Base-by-base conservation (phyloP, 2,329 filamentous ascomycete genomes). In the Penicillium paneum region DNA sequence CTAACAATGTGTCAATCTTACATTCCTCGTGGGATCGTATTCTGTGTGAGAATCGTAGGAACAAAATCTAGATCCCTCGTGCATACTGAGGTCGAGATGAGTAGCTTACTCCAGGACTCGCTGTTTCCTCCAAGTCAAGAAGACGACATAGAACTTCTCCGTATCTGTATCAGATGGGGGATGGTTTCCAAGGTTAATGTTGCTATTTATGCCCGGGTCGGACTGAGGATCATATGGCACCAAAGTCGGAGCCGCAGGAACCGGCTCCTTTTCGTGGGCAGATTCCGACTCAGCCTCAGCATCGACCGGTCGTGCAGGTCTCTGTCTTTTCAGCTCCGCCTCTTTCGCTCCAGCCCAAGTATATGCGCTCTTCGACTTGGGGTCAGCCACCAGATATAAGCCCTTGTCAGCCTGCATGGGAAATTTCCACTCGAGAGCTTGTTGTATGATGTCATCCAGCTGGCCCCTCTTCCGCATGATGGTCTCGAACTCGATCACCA, bases 401-500 rank as follows among this genome's bases (percentile, higher is more conserved):
- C 19, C 19, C 6, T 49, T 32, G 6, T 42, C 28, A 17, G 36
- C 6, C 8, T 42, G 26, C 1, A 49, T 5, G 15, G 46, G 56
- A 13, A 58, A 58, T 11, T 54, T 63, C 67, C 67, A 70, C 2
- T 51, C 26, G 11, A 57, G 50, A 17, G 64, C 67, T 55, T 42
- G 55, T 28, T 61, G 55, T 5, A 64, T 39, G 15, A 67, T 63
- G 3, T 43, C 55, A 34, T 70, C 60, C 13, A 71, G 47, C 42
- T 69, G 60, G 31, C 41, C 49, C 48, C 54, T 64, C 49, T 67
- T 67, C 21, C 41, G 35, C 55, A 56, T 56, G 6, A 63, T 43
- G 1, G 61, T 68, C 57, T 70, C 67, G 26, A 70, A 65, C 38
- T 71, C 67, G 19, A 69, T 58, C 21, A 64, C 62, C 5, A 70